phyloP scores from a whole-genome alignment of 345 rosid species.

The Eucalyptus lansdowneana region DNA sequence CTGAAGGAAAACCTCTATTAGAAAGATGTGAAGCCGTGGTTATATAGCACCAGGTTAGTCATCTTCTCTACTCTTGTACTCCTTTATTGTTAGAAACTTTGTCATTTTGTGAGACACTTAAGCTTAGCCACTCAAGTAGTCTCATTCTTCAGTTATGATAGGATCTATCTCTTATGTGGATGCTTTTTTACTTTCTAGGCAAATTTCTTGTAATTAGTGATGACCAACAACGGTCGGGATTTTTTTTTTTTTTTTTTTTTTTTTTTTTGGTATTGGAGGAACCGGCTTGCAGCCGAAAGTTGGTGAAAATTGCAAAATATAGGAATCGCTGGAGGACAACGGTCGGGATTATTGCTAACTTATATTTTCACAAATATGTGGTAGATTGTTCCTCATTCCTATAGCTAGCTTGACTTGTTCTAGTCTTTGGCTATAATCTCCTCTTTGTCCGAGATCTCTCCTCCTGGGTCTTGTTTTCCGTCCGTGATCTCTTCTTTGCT shows the following conservation, averaged over 20 bases:
- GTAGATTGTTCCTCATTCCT: neutral
- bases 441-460: neutral
- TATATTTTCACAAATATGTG: neutral
- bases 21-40: neutral
- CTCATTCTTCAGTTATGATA: neutral
- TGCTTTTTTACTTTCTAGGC: neutral
- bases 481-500: neutral
- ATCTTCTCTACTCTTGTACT: neutral
- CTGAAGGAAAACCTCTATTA: neutral
- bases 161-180: neutral
- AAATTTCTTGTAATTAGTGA: too few relatives aligned
- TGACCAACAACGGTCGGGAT: rapidly evolving
- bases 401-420: neutral
- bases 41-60: neutral
- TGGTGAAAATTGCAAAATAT: too few relatives aligned
- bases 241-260: too few relatives aligned
- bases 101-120: neutral
- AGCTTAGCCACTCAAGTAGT: neutral
- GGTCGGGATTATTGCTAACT: neutral
- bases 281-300: too few relatives aligned
- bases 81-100: too few relatives aligned
- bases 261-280: too few relatives aligned
- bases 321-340: too few relatives aligned
- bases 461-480: too few relatives aligned
- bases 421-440: neutral